Conservation (phyloP, 2,329 filamentous ascomycete species). For the Calonectria crousiana region DNA sequence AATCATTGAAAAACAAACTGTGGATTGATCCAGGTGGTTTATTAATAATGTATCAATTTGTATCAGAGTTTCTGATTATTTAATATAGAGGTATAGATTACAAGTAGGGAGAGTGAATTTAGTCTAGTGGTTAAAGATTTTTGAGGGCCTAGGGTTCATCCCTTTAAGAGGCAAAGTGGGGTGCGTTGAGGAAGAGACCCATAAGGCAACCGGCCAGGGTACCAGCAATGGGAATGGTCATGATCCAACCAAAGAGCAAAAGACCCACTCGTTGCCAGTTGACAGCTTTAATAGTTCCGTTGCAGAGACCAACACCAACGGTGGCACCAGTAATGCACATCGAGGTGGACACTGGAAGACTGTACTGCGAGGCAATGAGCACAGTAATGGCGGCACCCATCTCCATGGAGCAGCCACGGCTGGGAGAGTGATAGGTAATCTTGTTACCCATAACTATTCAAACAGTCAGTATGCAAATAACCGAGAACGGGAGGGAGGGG, state of each 20-base stretch:
- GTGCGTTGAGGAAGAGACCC: conserved; percentile 55
- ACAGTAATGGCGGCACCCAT: conserved; percentile 84
- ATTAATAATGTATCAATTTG: neutral
- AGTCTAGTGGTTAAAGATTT: neutral
- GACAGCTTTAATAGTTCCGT: conserved; percentile 77
- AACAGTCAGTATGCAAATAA: neutral
- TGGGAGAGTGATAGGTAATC: conserved; percentile 76
- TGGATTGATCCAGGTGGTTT: neutral
- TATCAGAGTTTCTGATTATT: neutral
- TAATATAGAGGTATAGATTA: neutral
- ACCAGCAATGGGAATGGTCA: conserved; percentile 58
- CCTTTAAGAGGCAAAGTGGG: conserved; percentile 45
- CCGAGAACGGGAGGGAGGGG: neutral
- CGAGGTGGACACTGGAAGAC: conserved; percentile 80
- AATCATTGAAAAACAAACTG: too few relatives aligned
- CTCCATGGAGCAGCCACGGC: conserved; percentile 77
- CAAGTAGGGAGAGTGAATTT: neutral
- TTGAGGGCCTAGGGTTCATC: neutral
- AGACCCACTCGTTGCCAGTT: conserved; percentile 82
- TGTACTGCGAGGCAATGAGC: conserved; percentile 80
- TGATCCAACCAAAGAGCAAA: conserved; percentile 71
- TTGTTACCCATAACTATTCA: conserved; percentile 81
- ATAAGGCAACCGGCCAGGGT: conserved; percentile 55
- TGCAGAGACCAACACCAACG: conserved; percentile 82
- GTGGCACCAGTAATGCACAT: conserved; percentile 87